phyloP scores from a whole-genome alignment of 1,284 basidiomycete genomes.

The Trametes polyzona region DNA sequence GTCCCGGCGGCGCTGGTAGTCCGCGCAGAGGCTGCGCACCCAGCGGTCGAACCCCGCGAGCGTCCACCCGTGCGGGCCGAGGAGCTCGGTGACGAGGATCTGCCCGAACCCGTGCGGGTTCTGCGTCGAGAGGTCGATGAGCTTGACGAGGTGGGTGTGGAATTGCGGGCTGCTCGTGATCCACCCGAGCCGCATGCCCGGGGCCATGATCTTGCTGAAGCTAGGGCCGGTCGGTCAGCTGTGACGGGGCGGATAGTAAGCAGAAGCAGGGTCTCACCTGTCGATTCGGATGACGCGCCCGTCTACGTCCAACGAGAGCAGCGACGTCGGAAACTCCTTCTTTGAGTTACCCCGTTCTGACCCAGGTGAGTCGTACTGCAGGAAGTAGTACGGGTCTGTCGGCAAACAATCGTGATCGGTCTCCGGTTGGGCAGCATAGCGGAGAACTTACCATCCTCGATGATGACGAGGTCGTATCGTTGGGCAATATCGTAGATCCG shows the following conservation, averaged over 20 bases:
- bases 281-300: conserved; percentile 48
- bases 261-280: conserved; percentile 6
- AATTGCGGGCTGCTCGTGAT: conserved; percentile 42
- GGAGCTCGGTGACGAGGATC: conserved; percentile 43
- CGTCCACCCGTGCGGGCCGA: conserved; percentile 42
- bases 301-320: conserved; percentile 47
- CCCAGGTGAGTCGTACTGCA: conserved; percentile 31
- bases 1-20: conserved; percentile 48
- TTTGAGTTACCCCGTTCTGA: conserved; percentile 1
- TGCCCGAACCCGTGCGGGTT: conserved; percentile 47
- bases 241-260: neutral
- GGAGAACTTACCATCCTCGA: conserved; percentile 37
- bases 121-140: conserved; percentile 46
- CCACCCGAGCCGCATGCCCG: conserved; percentile 49
- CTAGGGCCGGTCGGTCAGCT: conserved; percentile 17
- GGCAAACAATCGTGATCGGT: neutral
- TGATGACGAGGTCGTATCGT: conserved; percentile 46
- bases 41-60: conserved; percentile 44
- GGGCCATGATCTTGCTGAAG: conserved; percentile 45
- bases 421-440: too few species aligned
- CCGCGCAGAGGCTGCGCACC: conserved; percentile 42
- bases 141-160: conserved; percentile 36
- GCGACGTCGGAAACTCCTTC: conserved; percentile 32
- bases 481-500: conserved; percentile 45
- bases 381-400: conserved; percentile 41